phyloP scores from a whole-genome alignment of 192 early-diverging fungal genomes.

The Bifiguratus adelaidae region DNA sequence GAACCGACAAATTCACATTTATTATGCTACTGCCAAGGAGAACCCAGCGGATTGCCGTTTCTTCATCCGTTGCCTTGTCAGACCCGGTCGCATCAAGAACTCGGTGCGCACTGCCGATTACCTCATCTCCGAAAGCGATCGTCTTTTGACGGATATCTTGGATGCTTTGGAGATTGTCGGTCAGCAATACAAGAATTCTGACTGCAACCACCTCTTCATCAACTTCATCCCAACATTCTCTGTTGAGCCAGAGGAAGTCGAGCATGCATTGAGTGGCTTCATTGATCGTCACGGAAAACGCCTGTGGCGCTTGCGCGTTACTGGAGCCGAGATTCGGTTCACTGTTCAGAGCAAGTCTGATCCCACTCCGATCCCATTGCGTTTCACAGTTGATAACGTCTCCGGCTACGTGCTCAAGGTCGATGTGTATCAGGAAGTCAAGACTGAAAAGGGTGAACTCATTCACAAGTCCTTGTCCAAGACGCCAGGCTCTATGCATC shows the following conservation, averaged over 20 bases:
- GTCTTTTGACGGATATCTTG: conserved; percentile 87
- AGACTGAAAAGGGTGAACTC: conserved; percentile 69
- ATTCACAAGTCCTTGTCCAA: conserved; percentile 78
- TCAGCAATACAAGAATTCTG: conserved; percentile 84
- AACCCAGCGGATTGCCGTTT: conserved; percentile 92
- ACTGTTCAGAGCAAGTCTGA: conserved; percentile 61
- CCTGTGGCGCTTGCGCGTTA: conserved; percentile 89
- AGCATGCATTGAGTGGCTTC: conserved; percentile 76
- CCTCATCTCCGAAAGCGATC: conserved; percentile 89
- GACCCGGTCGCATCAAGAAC: conserved; percentile 76
- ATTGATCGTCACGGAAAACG: conserved; percentile 90
- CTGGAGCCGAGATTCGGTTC: conserved; percentile 95
- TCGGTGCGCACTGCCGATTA: conserved; percentile 85
- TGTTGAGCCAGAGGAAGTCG: conserved; percentile 75
- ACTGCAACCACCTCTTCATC: conserved; percentile 98
- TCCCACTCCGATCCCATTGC: conserved; percentile 57
- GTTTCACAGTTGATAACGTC: conserved; percentile 86
- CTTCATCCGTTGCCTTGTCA: conserved; percentile 95
- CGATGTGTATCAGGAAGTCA: conserved; percentile 88
- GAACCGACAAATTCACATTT: conserved; percentile 93
- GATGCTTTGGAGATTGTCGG: conserved; percentile 93
- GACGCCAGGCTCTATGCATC: conserved; percentile 72
- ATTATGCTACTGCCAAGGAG: conserved; percentile 90
- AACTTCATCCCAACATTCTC: conserved; percentile 97
- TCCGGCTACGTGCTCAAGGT: conserved; percentile 88